Evolutionary conservation across 441 rosid species (phyloP), one percentile per base, ranked within the genome.

Genomic region (Gossypium trilobum): DNA sequence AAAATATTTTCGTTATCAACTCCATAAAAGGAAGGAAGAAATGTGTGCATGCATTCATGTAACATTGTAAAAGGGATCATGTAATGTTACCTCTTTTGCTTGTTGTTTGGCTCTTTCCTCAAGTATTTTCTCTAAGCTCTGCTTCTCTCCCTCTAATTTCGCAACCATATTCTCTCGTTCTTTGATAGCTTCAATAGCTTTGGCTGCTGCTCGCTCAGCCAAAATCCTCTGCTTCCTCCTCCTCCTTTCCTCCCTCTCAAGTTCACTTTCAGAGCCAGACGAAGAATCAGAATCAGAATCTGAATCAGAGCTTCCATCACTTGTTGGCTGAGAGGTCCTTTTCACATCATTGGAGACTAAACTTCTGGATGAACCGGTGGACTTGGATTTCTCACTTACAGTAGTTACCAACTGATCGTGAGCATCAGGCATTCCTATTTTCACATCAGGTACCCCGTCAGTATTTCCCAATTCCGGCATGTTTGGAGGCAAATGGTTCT

Each of bases 41-140:
- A 64, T 20, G 20, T 20, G 23, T 20, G 7, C 33, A 46, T n/a
- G 55, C 71, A 68, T 50, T 57, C 46, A 25, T 68, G 44, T 16
- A 68, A 50, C 31, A 51, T 27, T 16, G 55, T 23, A 16, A 71
- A 59, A 58, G 11, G 42, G 42, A 5, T 17, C 14, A 17, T 44
- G 56, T 70, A 65, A 16, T 29, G 13, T 71, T 85, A 93, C 99
- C 99, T 94, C 99, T 81, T 84, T 85, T 62, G 83, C 97, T 80
- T 90, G 97, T 75, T 94, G 97, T 83, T 85, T 94, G 70, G 97
- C 97, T 79, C 87, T 89, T 78, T 90, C 97, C 74, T 90, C 97
- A n/a, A 90, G 87, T 83, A 90, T 89, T 80, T 92, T 94, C 90
- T 91, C 99, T 79, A 94, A 81, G 82, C 95, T 90, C 81, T 87